A percentile compares a stretch with the other conserved stretches of the same genome.
phyloP scores from a whole-genome alignment of 1,284 basidiomycete species.

The Trichosporon faecale region DNA sequence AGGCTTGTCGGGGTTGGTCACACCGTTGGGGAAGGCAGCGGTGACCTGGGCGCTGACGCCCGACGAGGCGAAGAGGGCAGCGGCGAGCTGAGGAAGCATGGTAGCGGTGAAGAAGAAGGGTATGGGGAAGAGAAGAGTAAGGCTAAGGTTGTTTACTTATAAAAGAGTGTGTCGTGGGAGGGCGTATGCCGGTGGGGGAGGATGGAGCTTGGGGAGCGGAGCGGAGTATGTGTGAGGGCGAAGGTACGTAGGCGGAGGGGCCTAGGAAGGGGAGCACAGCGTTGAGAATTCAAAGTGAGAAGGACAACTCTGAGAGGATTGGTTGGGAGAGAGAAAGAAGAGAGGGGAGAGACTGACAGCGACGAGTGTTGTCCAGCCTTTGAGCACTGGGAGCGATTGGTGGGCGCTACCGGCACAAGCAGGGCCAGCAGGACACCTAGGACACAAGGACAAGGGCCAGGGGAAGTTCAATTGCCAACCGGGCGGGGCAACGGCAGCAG shows the following conservation, averaged over 20 bases:
- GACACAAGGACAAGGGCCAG: not conserved
- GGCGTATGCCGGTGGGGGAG: not conserved
- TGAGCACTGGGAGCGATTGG: slow-evolving; percentile 3
- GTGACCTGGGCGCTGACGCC: slow-evolving; percentile 31
- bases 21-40: slow-evolving; percentile 46
- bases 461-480: not conserved
- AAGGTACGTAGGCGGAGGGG: not conserved
- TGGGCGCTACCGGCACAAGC: not conserved
- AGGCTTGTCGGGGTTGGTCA: slow-evolving; percentile 48
- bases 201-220: not conserved
- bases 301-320: not conserved
- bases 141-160: slow-evolving; percentile 7
- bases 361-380: not conserved
- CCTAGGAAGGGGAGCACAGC: not conserved
- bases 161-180: slow-evolving; percentile 2
- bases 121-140: not conserved
- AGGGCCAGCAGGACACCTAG: not conserved
- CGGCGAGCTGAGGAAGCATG: slow-evolving; percentile 19
- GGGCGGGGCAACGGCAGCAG: not conserved
- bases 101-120: slow-evolving; percentile 7
- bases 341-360: not conserved
- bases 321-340: not conserved
- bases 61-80: slow-evolving; percentile 18
- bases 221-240: not conserved
- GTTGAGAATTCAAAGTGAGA: not conserved